phyloP scores from a whole-genome alignment of 441 rosid species.

The Adansonia rubrostipa region DNA sequence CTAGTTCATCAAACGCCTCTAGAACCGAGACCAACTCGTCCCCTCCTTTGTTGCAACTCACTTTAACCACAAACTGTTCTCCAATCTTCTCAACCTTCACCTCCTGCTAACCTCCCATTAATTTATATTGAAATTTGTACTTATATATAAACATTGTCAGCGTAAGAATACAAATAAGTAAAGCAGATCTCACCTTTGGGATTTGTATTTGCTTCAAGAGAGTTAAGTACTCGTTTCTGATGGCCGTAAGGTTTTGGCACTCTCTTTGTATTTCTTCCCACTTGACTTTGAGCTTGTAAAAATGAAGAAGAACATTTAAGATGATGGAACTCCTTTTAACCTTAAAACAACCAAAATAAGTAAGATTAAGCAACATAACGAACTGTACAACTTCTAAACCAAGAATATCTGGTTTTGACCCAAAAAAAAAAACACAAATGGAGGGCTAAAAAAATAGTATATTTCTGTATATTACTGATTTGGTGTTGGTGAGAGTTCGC shows the following conservation, averaged over 20 bases:
- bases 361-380: too few species aligned
- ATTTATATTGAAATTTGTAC: neutral
- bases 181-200: slow-evolving; percentile 45
- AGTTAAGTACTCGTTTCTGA: slow-evolving; percentile 38
- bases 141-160: neutral
- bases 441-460: neutral
- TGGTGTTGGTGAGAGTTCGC: slow-evolving; percentile 45
- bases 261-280: slow-evolving; percentile 53
- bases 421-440: neutral
- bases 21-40: slow-evolving; percentile 53
- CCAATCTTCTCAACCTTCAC: slow-evolving; percentile 63
- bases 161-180: neutral
- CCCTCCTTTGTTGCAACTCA: slow-evolving; percentile 51
- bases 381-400: too few species aligned
- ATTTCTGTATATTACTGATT: slow-evolving; percentile 48
- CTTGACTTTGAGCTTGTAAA: slow-evolving; percentile 54
- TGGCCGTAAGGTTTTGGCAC: slow-evolving; percentile 40
- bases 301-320: slow-evolving; percentile 50
- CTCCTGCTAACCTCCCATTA: slow-evolving; percentile 32
- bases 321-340: slow-evolving; percentile 42
- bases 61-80: slow-evolving; percentile 46
- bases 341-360: slow-evolving; percentile 28
- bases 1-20: slow-evolving; percentile 69
- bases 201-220: slow-evolving; percentile 35
- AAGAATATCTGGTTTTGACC: too few species aligned